Base-by-base conservation (phyloP, 192 early-diverging fungal species). In the Podila epicladia region DNA sequence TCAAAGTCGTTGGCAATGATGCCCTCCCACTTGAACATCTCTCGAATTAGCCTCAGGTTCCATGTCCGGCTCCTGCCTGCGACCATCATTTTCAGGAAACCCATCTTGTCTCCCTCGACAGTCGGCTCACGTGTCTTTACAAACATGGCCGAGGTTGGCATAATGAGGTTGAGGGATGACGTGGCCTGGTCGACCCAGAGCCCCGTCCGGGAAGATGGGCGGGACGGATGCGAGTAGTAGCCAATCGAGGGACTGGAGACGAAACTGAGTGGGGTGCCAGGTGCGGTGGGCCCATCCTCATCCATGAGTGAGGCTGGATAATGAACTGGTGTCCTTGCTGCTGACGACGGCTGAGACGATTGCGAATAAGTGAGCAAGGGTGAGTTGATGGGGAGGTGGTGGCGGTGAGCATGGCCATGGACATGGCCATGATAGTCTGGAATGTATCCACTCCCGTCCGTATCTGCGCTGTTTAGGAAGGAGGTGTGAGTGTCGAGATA, bases 1-100 rank as follows among this genome's bases (percentile, higher is more conserved):
- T 75, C 73, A 60, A 69, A 75, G 45, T 75, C 73, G 19, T 75
- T 75, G 19, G 73, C 73, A 50, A 75, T 64, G 19, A 75, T 48
- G 37, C 73, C 67, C 3, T 75, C 73, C 73, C 73, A 75, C 45
- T 59, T 62, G 73, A 75, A 75, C 53, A 75, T 58, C 3, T 75
- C 73, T 48, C 67, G 73, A 9, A 75, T 75, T 8, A 75, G 15
- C 15, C 62, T 20, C 2, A 62, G 20, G 51, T 75, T 49, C 66
- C 67, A 69, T 5, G 24, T 26, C 8, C 73, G 60, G 31, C 41
- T 69, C 53, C 51, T 29, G 2, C 73, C 67, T 24, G 53, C 45
- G 22, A 75, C 55, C 73, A 75, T 69, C 50, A 75, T 11, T 12
- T 69, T 75, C 3, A 75, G 53, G 58, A 75, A 75, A 15, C 73